Evolutionary conservation across 2,329 filamentous ascomycete genomes (phyloP), one percentile per base, ranked within the genome.

Genomic region (Beauveria bassiana): DNA sequence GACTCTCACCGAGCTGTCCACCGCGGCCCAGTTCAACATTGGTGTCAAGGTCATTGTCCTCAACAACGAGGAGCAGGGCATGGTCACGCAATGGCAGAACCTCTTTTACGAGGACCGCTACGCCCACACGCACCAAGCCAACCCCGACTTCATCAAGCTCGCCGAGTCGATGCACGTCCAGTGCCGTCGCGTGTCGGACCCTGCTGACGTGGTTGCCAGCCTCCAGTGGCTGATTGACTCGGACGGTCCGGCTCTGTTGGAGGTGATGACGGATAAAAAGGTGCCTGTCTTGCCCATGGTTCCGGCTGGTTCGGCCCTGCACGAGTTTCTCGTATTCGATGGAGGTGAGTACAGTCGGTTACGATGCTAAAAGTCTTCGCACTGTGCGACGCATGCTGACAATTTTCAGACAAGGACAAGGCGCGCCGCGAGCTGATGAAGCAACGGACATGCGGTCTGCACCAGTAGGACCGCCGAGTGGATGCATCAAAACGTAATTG

Each of bases 241-340:
- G 6, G 90, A 97, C 34, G 95, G 93, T n/a, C 95, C 95, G 22
- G 93, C 93, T 46, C 82, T 98, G 65, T 81, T 99, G 63, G 93
- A 98, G 78, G 89, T 99, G 59, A 82, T 96, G 58, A 95, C 91
- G 4, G 95, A 98, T 75, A 88, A 88, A 78, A 89, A 95, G 84
- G 88, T 95, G 28, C 93, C 93, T 52, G 93, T 99, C n/a, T 79
- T 98, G 70, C 95, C 95, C 43, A 98, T 98, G 95, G 95, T 99
- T 52, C 93, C 93, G 3, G 88, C 86, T 45, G 95, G 95, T 43
- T 88, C 84, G 64, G 93, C 83, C 63, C 81, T 99, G 69, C 91
- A 98, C 73, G 95, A 98, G 76, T 97, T 98, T 78, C 81, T 98
- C 46, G 66, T 70, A 26, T 66, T 66, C 52, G 74, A 76, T 46